Percentiles rank a stretch among this genome's conserved stretches.
phyloP scores from a whole-genome alignment of 139 green algal species.

The Coccomyxa sp. region DNA sequence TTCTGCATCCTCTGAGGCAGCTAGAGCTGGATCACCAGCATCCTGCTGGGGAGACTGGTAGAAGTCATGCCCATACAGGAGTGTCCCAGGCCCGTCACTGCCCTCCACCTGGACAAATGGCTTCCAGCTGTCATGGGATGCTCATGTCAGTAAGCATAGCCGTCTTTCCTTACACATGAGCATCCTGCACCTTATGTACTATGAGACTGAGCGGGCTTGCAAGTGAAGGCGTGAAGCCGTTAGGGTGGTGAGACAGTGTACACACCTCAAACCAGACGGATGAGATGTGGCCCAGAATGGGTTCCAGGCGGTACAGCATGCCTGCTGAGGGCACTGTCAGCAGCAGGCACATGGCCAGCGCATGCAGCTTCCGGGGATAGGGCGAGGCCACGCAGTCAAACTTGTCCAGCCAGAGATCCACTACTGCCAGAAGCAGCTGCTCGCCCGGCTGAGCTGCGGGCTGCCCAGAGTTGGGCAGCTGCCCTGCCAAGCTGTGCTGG shows the following conservation, averaged over 20 bases:
- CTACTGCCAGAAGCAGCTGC: conserved; percentile 35
- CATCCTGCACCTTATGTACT: no score
- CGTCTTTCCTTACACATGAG: no score
- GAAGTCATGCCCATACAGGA: background rate
- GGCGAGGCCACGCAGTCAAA: conserved; percentile 26
- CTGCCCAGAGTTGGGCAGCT: background rate
- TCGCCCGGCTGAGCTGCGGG: background rate
- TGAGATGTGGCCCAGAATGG: conserved; percentile 38
- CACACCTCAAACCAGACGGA: conserved; percentile 49
- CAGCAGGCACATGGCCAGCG: conserved; percentile 63
- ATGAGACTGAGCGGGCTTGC: no score
- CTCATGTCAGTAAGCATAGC: background rate
- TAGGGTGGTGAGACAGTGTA: background rate
- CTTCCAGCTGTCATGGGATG: background rate
- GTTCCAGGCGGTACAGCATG: conserved; percentile 32
- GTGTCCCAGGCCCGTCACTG: conserved; percentile 8
- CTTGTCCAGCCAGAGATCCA: conserved; percentile 61
- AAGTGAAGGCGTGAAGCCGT: background rate
- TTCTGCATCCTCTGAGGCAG: conserved; percentile 27
- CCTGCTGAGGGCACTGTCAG: conserved; percentile 41
- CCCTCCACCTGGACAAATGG: background rate
- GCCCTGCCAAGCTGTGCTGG: background rate
- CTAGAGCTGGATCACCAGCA: conserved; percentile 11
- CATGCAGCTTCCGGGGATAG: conserved; percentile 58
- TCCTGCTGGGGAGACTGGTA: background rate